Evolutionary conservation across 805 yeast genomes (phyloP).

Genomic region (Wickerhamiella spandovensis): DNA sequence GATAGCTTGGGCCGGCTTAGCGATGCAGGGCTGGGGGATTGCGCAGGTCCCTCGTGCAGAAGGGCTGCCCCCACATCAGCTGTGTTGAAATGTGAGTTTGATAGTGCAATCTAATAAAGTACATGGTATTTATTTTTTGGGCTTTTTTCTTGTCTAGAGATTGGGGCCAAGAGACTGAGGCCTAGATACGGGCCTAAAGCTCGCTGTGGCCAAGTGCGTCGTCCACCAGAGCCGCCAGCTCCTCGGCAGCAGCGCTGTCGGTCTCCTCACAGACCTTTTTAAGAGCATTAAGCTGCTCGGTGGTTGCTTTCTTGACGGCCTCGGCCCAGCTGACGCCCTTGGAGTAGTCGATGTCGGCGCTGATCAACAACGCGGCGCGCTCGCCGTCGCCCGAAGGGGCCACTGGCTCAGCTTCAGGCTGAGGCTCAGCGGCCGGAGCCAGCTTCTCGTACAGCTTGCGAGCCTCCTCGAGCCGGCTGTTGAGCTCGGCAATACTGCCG

Average conservation of each 20-base stretch:
- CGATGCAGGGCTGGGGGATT: background rate
- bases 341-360: background rate
- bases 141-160: too few relatives aligned
- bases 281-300: conserved; percentile 2
- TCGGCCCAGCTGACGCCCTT: background rate
- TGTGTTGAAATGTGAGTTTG: too few relatives aligned
- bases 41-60: too few relatives aligned
- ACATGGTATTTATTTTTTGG: too few relatives aligned
- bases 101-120: too few relatives aligned
- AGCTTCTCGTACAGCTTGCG: conserved; percentile 3
- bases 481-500: conserved; percentile 11
- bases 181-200: background rate
- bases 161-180: too few relatives aligned
- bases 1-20: too few relatives aligned
- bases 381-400: background rate
- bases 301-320: background rate
- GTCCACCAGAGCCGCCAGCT: background rate
- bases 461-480: conserved; percentile 10
- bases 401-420: conserved; percentile 1
- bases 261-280: background rate
- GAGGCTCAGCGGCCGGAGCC: conserved; percentile 2
- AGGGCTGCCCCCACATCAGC: too few relatives aligned
- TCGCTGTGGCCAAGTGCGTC: background rate
- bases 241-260: conserved; percentile 1
- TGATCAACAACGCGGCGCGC: background rate